Percentiles rank a stretch among this genome's conserved stretches.
Conservation (phyloP, 2,329 filamentous ascomycete species). For the Pseudogymnoascus sp. region DNA sequence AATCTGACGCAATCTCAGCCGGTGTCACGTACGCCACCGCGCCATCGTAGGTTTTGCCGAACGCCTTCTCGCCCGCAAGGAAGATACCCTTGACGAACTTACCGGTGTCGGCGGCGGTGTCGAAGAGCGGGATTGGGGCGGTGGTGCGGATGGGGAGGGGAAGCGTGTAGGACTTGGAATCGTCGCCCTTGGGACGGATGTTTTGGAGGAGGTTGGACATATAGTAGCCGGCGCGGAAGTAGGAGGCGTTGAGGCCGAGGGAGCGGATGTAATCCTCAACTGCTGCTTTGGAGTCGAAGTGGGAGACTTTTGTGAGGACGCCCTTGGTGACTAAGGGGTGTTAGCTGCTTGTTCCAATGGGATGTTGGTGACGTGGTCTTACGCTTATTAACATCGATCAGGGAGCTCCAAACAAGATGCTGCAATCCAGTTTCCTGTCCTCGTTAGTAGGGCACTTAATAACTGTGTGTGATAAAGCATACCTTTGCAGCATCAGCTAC, state of each 20-base stretch:
- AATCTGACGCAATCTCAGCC: slow-evolving; percentile 32
- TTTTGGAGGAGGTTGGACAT: slow-evolving; percentile 40
- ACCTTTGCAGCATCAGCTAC: slow-evolving; percentile 40
- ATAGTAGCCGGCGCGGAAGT: slow-evolving; percentile 41
- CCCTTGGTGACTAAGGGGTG: slow-evolving; percentile 32
- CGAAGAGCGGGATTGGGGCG: slow-evolving; percentile 28
- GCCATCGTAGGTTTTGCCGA: slow-evolving; percentile 37
- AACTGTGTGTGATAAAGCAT: background rate
- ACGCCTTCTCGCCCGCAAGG: slow-evolving; percentile 28
- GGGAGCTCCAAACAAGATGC: slow-evolving; percentile 39
- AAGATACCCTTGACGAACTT: slow-evolving; percentile 28
- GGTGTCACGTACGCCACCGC: slow-evolving; percentile 36
- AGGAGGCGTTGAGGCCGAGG: slow-evolving; percentile 38
- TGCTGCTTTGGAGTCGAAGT: slow-evolving; percentile 32
- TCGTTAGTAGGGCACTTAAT: slow-evolving; percentile 1
- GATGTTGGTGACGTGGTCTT: no score
- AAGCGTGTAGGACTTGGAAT: slow-evolving; percentile 17
- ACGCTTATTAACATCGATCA: slow-evolving; percentile 34
- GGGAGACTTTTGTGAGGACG: slow-evolving; percentile 31
- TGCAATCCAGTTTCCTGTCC: slow-evolving; percentile 33
- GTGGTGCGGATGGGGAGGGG: slow-evolving; percentile 24
- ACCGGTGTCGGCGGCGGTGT: slow-evolving; percentile 29
- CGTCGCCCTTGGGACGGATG: slow-evolving; percentile 24
- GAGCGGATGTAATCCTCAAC: slow-evolving; percentile 31
- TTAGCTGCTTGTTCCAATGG: background rate